Percentiles rank a stretch among this genome's conserved stretches.
phyloP scores from a whole-genome alignment of 2,329 filamentous ascomycete species.

The Escovopsis sp. region DNA sequence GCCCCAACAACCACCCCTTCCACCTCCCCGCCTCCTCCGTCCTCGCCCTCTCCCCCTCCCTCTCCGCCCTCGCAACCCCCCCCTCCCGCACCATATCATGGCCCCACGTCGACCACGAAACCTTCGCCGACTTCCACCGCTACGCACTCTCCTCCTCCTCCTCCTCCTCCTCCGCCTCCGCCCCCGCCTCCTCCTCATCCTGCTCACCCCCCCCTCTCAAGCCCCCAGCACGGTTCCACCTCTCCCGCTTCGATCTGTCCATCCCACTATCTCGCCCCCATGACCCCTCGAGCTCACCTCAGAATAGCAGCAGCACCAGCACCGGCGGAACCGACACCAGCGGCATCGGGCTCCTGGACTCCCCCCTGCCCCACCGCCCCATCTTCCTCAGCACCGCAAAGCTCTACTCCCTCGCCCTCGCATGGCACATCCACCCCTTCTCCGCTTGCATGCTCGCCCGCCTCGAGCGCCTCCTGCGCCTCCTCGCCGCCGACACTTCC shows the following conservation, averaged over 20 bases:
- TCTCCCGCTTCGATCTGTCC: too few relatives aligned
- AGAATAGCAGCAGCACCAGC: neutral
- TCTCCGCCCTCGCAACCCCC: neutral
- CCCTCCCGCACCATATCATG: neutral
- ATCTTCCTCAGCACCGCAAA: slow-evolving; percentile 11
- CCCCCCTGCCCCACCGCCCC: neutral
- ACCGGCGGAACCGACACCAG: neutral
- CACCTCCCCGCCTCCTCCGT: neutral
- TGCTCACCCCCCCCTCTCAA: neutral
- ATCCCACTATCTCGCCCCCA: too few relatives aligned
- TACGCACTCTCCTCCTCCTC: neutral
- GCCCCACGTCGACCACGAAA: neutral
- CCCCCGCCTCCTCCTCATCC: neutral
- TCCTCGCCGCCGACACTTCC: slow-evolving; percentile 7
- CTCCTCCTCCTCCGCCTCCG: neutral
- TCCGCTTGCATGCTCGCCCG: slow-evolving; percentile 8
- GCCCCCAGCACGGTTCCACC: neutral
- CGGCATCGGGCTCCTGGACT: neutral
- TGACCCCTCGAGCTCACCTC: too few relatives aligned
- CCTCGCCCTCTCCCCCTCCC: neutral
- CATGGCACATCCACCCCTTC: slow-evolving; percentile 10
- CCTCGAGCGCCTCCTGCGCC: slow-evolving; percentile 9
- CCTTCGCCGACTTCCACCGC: neutral
- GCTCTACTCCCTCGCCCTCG: slow-evolving; percentile 14
- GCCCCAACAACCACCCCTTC: neutral